phyloP scores from a whole-genome alignment of 2,329 filamentous ascomycete species.

The Sporothrix inflata region DNA sequence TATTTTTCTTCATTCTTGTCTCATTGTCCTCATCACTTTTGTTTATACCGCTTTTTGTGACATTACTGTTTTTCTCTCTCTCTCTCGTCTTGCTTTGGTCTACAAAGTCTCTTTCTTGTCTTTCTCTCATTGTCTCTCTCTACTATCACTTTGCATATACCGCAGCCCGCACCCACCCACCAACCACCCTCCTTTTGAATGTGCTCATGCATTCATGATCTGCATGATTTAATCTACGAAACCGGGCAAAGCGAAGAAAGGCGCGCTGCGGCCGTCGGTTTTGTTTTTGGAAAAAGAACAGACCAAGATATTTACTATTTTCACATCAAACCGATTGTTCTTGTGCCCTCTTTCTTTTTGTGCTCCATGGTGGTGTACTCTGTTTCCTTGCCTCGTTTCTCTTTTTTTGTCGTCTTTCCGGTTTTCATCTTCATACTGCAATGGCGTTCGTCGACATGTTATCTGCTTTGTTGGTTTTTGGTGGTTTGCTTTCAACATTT shows the following conservation, averaged over 20 bases:
- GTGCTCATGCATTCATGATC: conserved; percentile 33
- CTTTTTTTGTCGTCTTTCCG: background rate
- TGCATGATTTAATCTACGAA: conserved; percentile 33
- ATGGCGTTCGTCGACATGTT: background rate
- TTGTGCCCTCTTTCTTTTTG: background rate
- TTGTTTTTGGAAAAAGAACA: background rate
- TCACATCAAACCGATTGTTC: background rate
- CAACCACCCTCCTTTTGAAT: conserved; percentile 21
- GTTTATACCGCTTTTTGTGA: conserved; percentile 12
- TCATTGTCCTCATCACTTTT: conserved; percentile 41
- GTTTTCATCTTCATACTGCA: background rate
- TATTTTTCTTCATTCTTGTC: conserved; percentile 38
- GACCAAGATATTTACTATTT: background rate
- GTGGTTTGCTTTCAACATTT: background rate
- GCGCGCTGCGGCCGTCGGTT: background rate
- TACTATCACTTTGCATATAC: background rate
- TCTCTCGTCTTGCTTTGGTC: background rate
- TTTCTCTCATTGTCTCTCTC: background rate
- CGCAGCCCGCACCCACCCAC: background rate
- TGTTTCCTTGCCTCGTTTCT: background rate
- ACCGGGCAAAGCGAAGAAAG: conserved; percentile 3
- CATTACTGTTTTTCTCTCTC: conserved; percentile 9
- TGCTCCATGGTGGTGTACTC: background rate
- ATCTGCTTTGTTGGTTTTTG: background rate
- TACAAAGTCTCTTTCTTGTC: background rate